Evolutionary conservation across 176 grass and related monocot genomes (phyloP).

Genomic region (Secale cereale): DNA sequence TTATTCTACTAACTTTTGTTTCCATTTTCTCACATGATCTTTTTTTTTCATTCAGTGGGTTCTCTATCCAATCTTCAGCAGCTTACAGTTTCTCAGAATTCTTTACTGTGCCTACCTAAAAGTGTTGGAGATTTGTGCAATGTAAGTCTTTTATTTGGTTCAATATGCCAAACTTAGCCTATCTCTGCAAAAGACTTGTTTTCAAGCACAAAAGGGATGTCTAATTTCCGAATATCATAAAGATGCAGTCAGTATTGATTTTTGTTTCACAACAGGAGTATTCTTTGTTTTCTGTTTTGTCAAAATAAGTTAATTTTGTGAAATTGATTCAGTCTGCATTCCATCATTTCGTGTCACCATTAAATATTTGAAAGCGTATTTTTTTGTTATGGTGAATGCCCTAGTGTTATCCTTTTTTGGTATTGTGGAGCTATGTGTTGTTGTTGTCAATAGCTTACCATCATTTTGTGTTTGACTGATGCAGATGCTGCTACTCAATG

Average conservation of each 20-base stretch:
- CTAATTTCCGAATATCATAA: background rate
- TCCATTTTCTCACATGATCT: constrained; percentile 27
- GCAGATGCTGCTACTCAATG: constrained; percentile 80
- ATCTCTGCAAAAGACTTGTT: background rate
- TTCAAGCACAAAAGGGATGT: background rate
- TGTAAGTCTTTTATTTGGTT: constrained; percentile 53
- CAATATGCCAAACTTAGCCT: constrained; percentile 1
- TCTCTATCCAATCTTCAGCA: constrained; percentile 79
- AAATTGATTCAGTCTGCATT: constrained; percentile 7
- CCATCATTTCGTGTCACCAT: background rate
- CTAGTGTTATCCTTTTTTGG: constrained; percentile 8
- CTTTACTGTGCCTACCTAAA: constrained; percentile 65
- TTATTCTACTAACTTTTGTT: background rate
- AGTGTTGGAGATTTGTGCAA: constrained; percentile 73
- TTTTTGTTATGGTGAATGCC: background rate
- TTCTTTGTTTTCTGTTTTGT: background rate
- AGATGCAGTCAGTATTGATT: background rate
- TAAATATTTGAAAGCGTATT: background rate
- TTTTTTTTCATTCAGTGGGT: constrained; percentile 58
- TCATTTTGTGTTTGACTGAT: constrained; percentile 27
- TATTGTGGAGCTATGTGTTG: background rate
- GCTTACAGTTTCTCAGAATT: constrained; percentile 76
- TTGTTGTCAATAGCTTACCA: background rate
- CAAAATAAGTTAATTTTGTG: background rate
- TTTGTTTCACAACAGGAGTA: background rate